These are phyloP conservation scores for Austroboletus eburneus DNA, from an alignment of 768 basidiomycete species.

Conservation along the genomic window DNA sequence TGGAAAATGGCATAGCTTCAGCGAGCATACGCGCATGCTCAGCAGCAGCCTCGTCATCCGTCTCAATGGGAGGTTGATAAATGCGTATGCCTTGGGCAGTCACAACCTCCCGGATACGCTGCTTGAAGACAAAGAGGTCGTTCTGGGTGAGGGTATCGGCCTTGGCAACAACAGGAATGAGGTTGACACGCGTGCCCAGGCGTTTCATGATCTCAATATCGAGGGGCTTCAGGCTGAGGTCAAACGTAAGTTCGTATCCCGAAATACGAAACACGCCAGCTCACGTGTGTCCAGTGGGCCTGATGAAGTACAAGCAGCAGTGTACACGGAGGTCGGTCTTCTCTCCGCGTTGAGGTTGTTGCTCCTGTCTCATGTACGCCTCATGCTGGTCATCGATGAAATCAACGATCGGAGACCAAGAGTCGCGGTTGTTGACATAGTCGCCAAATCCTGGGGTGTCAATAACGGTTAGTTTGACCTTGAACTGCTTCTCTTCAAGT, in stretches of 20 bases:
- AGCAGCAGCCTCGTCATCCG: slow-evolving; percentile 79
- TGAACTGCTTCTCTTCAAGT: slow-evolving; percentile 98
- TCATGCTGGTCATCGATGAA: slow-evolving; percentile 97
- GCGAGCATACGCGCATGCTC: slow-evolving; percentile 85
- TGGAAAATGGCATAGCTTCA: slow-evolving; percentile 97
- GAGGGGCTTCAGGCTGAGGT: slow-evolving; percentile 78
- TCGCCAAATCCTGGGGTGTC: slow-evolving; percentile 99
- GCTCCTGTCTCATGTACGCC: slow-evolving; percentile 96
- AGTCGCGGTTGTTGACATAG: slow-evolving; percentile 99
- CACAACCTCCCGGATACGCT: slow-evolving; percentile 89
- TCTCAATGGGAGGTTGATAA: slow-evolving; percentile 89
- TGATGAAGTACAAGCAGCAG: slow-evolving; percentile 95
- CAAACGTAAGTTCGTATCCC: slow-evolving; percentile 3
- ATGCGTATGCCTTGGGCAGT: slow-evolving; percentile 90
- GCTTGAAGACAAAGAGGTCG: slow-evolving; percentile 89
- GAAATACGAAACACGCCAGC: too few species aligned
- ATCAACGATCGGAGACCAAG: slow-evolving; percentile 97
- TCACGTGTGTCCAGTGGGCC: slow-evolving; percentile 94
- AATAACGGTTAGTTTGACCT: slow-evolving; percentile 98
- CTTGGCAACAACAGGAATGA: slow-evolving; percentile 97
- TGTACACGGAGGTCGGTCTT: slow-evolving; percentile 96
- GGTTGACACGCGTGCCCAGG: slow-evolving; percentile 94
- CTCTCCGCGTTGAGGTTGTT: slow-evolving; percentile 92
- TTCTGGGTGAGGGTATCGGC: slow-evolving; percentile 96
- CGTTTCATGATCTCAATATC: slow-evolving; percentile 99